These are phyloP conservation scores for Pythium biforme DNA, from an alignment of 352 stramenopile species.

Conservation along the genomic window DNA sequence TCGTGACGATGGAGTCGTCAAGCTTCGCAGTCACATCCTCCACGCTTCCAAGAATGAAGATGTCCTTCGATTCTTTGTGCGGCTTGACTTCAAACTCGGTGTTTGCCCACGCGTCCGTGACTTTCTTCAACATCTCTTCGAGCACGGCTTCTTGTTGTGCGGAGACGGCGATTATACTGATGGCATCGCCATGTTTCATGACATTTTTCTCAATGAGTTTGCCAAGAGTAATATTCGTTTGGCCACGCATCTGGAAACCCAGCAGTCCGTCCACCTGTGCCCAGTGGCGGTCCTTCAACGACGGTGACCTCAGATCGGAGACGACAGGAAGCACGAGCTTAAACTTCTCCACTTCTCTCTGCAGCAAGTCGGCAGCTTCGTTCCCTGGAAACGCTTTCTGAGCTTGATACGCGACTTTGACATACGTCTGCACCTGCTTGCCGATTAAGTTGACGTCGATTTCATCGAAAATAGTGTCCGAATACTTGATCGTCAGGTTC, in stretches of 20 bases:
- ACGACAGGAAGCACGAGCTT: conserved; percentile 83
- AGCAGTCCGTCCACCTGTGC: conserved; percentile 70
- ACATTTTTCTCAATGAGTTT: conserved; percentile 87
- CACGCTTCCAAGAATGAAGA: conserved; percentile 91
- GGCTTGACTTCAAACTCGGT: conserved; percentile 92
- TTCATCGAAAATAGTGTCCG: conserved; percentile 80
- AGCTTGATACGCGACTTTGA: conserved; percentile 85
- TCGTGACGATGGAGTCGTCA: conserved; percentile 93
- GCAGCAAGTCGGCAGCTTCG: conserved; percentile 76
- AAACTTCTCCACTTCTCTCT: conserved; percentile 89
- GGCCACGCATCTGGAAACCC: conserved; percentile 88
- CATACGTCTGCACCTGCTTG: conserved; percentile 89
- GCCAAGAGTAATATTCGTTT: conserved; percentile 77
- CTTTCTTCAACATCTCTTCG: conserved; percentile 93
- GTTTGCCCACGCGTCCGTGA: conserved; percentile 86
- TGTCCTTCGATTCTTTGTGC: conserved; percentile 93
- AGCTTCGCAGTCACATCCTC: conserved; percentile 90
- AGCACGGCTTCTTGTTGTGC: conserved; percentile 91
- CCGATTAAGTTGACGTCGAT: conserved; percentile 89
- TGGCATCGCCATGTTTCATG: conserved; percentile 84
- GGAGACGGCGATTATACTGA: conserved; percentile 81
- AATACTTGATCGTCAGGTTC: conserved; percentile 68
- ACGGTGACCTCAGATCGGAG: conserved; percentile 58
- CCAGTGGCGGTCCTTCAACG: conserved; percentile 80
- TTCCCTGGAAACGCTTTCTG: conserved; percentile 88